Conservation (phyloP, 2,329 filamentous ascomycete genomes). For the Neofusicoccum cordaticola region DNA sequence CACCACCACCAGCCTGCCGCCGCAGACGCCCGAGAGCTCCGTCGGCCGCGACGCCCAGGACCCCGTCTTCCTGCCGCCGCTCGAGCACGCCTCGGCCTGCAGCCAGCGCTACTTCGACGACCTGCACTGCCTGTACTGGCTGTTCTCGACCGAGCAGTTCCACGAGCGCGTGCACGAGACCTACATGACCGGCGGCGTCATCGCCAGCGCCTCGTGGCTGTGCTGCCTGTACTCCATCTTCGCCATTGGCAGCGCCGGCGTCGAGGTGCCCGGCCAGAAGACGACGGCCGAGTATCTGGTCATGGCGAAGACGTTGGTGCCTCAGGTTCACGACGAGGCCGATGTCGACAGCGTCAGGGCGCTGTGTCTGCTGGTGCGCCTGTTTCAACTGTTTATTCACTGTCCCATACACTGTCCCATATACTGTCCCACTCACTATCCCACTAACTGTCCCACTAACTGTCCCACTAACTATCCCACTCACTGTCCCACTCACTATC, state of each 20-base stretch:
- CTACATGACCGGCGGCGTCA: slow-evolving; percentile 25
- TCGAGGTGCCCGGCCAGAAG: slow-evolving; percentile 23
- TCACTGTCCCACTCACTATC: too few relatives aligned
- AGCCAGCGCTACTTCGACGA: slow-evolving; percentile 34
- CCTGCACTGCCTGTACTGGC: slow-evolving; percentile 37
- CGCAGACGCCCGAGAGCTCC: slow-evolving; percentile 18
- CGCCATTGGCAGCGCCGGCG: slow-evolving; percentile 28
- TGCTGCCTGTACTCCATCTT: slow-evolving; percentile 37
- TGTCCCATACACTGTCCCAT: too few relatives aligned
- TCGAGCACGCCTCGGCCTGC: slow-evolving; percentile 30
- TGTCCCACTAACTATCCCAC: too few relatives aligned
- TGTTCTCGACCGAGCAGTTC: slow-evolving; percentile 34
- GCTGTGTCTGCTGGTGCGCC: slow-evolving; percentile 31
- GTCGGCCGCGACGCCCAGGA: slow-evolving; percentile 21
- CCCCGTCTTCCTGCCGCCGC: slow-evolving; percentile 30
- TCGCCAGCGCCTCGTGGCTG: slow-evolving; percentile 32
- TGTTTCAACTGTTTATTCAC: too few relatives aligned
- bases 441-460: too few relatives aligned
- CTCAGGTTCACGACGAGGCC: slow-evolving; percentile 34
- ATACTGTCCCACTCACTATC: too few relatives aligned
- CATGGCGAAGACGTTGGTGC: slow-evolving; percentile 33
- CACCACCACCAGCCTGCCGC: slow-evolving; percentile 32
- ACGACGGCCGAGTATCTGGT: slow-evolving; percentile 33
- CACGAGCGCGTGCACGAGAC: slow-evolving; percentile 33
- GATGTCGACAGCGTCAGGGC: slow-evolving; percentile 38